Evolutionary conservation across 495 filamentous ascomycete species (phyloP), one percentile per base, ranked within the genome.

Genomic region (Talaromyces proteolyticus): DNA sequence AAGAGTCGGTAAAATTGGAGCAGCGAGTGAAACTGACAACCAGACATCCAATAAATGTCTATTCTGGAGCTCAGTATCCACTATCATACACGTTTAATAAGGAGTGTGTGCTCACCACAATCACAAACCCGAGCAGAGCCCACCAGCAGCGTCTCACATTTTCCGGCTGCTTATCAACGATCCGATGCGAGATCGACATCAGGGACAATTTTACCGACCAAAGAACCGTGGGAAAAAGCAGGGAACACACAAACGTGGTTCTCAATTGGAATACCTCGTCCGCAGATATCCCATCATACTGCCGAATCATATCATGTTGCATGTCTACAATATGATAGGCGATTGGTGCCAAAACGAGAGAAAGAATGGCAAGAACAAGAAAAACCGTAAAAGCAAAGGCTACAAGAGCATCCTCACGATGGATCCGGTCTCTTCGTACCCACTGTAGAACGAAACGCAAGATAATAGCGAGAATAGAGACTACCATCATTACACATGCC

Each of bases 201-300:
- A 77, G 61, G 2, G 64, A 69, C 20, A 69, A 61, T 50, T 77
- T 77, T 26, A 75, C 66, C 21, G 64, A 50, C 74, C 74, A 77
- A 16, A 76, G 48, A 6, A 58, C 63, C 14, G 61, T 49, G 68
- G 72, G 74, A 51, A 75, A 64, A 21, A 72, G 56, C 8, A 69
- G 58, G 10, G 64, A 65, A 18, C 64, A 67, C n/a, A 64, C 66
- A 42, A 76, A 76, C 41, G 68, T 64, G 12, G 62, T 50, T 39
- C 58, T 66, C 25, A 67, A 56, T 42, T 73, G 53, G 29, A 53
- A 37, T 11, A 59, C 12, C 2, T 24, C 37, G 42, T 73, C 69
- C 1, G 56, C 44, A 40, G 51, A 17, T 8, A 67, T 22, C 14
- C 42, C 57, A 6, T 56, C 41, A 40, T 63, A 64, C 6, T 54